Base-by-base conservation (phyloP, 2,329 filamentous ascomycete genomes). In the Epicoccum nigrum region DNA sequence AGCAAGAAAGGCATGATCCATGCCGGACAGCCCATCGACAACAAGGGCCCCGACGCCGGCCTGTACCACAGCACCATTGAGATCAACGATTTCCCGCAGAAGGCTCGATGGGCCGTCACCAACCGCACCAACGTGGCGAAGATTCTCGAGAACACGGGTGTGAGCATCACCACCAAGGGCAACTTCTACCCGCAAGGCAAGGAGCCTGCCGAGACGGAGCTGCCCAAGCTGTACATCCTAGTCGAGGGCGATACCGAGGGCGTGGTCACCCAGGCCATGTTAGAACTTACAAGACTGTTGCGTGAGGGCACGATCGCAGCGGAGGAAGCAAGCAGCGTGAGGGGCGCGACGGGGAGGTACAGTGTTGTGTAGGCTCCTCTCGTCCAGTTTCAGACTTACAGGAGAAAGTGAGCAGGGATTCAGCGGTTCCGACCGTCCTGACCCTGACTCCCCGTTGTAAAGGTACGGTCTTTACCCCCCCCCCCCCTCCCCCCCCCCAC, bases 61-160 rank as follows among this genome's bases (percentile, higher is more conserved):
- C 92, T 92, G 0, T 99, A 92, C 82, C 94, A 99, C 73, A 92
- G 94, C 13, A 97, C 93, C 4, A 81, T 99, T 55, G 94, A 97
- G 75, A 99, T 99, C 83, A 99, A 99, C 75, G 94, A 99, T 76
- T 97, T 97, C 75, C 94, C 94, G 27, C 94, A 99, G 73, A 97
- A 97, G 80, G 94, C 94, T 58, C 86, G 94, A 64, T 99, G 94
- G 94, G 93, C 92, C 9, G 94, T 99, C 77, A 99, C 94, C 31
- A 99, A 99, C 74, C 86, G 94, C 59, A 97, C 94, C 28, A 99
- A 99, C 68, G 94, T 99, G 50, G 92, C 93, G 63, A 99, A 97
- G 81, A 97, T 99, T 63, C 82, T 99, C 59, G 94, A 99, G 69
- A 85, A 90, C 8, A 97, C 93, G 0, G 93, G 92, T 32, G 96